Percentiles rank a stretch among this genome's conserved stretches.
These are phyloP conservation scores for Musa balbisiana DNA, from an alignment of 202 grass and related monocot species.

Conservation along the genomic window DNA sequence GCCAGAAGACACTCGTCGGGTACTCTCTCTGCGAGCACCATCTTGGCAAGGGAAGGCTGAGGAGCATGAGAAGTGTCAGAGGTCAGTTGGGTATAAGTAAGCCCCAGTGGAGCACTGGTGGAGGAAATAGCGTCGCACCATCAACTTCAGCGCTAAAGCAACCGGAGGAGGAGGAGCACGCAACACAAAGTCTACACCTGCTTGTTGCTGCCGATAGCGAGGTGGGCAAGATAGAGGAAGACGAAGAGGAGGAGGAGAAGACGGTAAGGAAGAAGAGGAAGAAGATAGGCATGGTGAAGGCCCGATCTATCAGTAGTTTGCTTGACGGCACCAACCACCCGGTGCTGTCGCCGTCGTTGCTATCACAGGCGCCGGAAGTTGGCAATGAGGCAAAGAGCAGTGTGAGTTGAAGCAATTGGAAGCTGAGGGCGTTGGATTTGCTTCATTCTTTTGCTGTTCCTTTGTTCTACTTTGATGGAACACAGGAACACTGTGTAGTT, in stretches of 20 bases:
- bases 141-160: neutral
- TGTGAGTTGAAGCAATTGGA: too few species aligned
- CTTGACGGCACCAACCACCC: slow-evolving; percentile 2
- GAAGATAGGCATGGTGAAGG: slow-evolving; percentile 26
- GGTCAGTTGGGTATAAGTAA: slow-evolving; percentile 52
- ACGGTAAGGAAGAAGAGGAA: slow-evolving; percentile 25
- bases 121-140: neutral
- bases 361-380: too few species aligned
- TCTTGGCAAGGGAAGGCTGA: slow-evolving; percentile 60
- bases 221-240: neutral
- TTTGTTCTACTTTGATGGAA: too few species aligned
- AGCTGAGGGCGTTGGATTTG: too few species aligned
- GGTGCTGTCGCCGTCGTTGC: neutral
- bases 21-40: slow-evolving; percentile 92
- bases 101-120: slow-evolving; percentile 19
- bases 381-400: too few species aligned
- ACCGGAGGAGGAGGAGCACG: neutral
- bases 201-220: neutral
- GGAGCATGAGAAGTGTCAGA: slow-evolving; percentile 25
- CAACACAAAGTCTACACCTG: neutral
- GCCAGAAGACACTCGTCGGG: slow-evolving; percentile 61
- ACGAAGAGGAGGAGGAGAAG: neutral
- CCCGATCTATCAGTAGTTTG: slow-evolving; percentile 43
- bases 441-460: too few species aligned
- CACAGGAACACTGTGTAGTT: too few species aligned